phyloP scores from a whole-genome alignment of 805 yeast species.

The Metschnikowia kunwiensis region DNA sequence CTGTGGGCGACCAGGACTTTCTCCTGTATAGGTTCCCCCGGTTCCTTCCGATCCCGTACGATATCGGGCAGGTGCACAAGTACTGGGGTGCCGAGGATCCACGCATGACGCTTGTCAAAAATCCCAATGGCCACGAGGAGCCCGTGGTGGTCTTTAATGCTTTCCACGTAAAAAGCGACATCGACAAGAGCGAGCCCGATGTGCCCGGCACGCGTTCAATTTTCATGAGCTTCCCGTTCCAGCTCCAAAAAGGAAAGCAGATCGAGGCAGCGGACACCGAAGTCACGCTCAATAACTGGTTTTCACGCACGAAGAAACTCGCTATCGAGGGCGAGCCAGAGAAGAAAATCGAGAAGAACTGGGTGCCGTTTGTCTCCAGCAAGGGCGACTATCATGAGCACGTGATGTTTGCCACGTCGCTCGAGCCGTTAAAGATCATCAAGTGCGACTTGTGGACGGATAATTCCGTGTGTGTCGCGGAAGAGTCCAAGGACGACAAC shows the following conservation, averaged over 20 bases:
- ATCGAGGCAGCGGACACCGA: neutral
- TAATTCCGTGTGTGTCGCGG: constrained; percentile 23
- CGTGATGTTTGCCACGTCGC: constrained; percentile 31
- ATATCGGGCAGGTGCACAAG: constrained; percentile 6
- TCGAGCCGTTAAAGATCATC: constrained; percentile 29
- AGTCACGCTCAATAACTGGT: constrained; percentile 3
- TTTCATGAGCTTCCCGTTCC: constrained; percentile 18
- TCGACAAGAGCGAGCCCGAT: too few relatives aligned
- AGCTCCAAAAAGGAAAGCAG: constrained; percentile 15
- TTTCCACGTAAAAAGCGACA: neutral
- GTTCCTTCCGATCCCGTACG: constrained; percentile 12
- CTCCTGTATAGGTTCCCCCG: constrained; percentile 12
- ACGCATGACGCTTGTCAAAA: constrained; percentile 34
- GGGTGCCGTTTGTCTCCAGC: constrained; percentile 39
- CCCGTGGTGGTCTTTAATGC: constrained; percentile 47
- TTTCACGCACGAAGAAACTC: constrained; percentile 11
- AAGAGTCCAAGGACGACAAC: neutral
- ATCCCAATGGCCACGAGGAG: constrained; percentile 37
- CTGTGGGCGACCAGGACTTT: constrained; percentile 6
- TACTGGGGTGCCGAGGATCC: constrained; percentile 52
- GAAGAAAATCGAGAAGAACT: constrained; percentile 29
- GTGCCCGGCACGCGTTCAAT: constrained; percentile 6
- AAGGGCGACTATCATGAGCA: constrained; percentile 23
- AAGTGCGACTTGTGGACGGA: constrained; percentile 25
- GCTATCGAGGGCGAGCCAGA: constrained; percentile 2